Conservation (phyloP, 2,329 filamentous ascomycete species). For the Parascedosporium putredinis region DNA sequence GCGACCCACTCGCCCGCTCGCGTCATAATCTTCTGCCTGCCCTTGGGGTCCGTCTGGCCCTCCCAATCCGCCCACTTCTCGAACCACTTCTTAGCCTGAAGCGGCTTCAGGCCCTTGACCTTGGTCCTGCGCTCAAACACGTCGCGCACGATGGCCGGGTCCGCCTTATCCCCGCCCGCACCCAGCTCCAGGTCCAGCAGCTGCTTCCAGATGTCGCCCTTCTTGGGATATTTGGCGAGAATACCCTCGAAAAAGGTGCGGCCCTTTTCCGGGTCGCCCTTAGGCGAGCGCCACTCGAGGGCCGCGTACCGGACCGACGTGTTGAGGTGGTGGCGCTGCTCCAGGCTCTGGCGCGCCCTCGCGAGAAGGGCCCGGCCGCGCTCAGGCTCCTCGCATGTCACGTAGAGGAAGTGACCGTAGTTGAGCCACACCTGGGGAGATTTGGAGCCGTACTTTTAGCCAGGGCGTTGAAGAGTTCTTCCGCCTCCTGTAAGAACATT, state of each 20-base stretch:
- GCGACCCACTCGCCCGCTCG: slow-evolving; percentile 50
- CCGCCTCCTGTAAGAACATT: slow-evolving; percentile 58
- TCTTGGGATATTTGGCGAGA: slow-evolving; percentile 75
- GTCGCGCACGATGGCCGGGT: slow-evolving; percentile 56
- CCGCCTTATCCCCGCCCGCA: slow-evolving; percentile 41
- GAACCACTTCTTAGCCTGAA: slow-evolving; percentile 80
- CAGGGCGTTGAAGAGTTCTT: slow-evolving; percentile 75
- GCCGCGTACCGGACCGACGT: slow-evolving; percentile 82
- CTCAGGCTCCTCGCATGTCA: slow-evolving; percentile 57
- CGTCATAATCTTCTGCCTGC: slow-evolving; percentile 58
- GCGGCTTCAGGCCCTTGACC: slow-evolving; percentile 63
- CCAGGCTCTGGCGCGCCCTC: slow-evolving; percentile 76
- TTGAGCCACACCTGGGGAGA: slow-evolving; percentile 81
- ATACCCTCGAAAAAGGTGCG: slow-evolving; percentile 91
- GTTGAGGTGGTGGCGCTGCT: slow-evolving; percentile 49
- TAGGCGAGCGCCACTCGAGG: slow-evolving; percentile 76
- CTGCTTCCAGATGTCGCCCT: slow-evolving; percentile 87
- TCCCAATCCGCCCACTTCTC: slow-evolving; percentile 89
- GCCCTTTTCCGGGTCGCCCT: slow-evolving; percentile 80
- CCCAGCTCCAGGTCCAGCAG: slow-evolving; percentile 75
- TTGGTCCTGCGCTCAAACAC: slow-evolving; percentile 73
- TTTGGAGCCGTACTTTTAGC: slow-evolving; percentile 80
- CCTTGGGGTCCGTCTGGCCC: slow-evolving; percentile 59
- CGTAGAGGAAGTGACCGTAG: slow-evolving; percentile 88
- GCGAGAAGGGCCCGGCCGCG: slow-evolving; percentile 67